Percentiles rank a stretch among this genome's conserved stretches.
Evolutionary conservation across 176 grass and related monocot genomes (phyloP).

Genomic region (Pharus latifolius): DNA sequence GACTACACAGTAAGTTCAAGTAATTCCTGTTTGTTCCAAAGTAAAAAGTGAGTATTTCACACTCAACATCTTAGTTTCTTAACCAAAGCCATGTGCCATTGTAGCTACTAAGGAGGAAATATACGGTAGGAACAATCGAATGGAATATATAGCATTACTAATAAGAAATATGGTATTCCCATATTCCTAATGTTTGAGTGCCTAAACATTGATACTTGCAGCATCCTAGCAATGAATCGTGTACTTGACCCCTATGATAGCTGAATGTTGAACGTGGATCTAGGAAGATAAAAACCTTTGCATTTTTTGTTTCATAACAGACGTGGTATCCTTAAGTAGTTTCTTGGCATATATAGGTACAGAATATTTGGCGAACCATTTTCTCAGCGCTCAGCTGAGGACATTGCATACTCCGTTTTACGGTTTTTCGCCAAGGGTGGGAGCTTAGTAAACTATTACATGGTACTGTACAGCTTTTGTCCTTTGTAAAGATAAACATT

Average conservation of each 20-base stretch:
- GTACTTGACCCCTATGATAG: no score
- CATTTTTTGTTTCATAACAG: neutral
- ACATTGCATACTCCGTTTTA: constrained; percentile 76
- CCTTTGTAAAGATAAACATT: neutral
- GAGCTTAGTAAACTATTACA: constrained; percentile 78
- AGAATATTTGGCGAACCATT: constrained; percentile 68
- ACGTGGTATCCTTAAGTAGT: neutral
- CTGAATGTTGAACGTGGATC: neutral
- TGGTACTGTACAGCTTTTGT: constrained; percentile 38
- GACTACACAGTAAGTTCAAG: constrained; percentile 91
- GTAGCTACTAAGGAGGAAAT: neutral
- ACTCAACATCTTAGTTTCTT: constrained; percentile 13
- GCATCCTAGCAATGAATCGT: neutral
- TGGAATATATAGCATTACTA: neutral
- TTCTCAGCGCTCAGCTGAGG: constrained; percentile 79
- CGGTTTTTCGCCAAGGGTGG: constrained; percentile 85
- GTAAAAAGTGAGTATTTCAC: neutral
- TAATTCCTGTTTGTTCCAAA: neutral
- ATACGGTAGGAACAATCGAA: neutral
- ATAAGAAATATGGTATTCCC: neutral
- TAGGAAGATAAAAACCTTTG: neutral
- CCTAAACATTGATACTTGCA: neutral
- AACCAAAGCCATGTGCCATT: neutral
- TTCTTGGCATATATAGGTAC: constrained; percentile 43
- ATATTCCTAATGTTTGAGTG: neutral